Conservation (phyloP, 2,329 filamentous ascomycete species). For the Akanthomyces muscarius region DNA sequence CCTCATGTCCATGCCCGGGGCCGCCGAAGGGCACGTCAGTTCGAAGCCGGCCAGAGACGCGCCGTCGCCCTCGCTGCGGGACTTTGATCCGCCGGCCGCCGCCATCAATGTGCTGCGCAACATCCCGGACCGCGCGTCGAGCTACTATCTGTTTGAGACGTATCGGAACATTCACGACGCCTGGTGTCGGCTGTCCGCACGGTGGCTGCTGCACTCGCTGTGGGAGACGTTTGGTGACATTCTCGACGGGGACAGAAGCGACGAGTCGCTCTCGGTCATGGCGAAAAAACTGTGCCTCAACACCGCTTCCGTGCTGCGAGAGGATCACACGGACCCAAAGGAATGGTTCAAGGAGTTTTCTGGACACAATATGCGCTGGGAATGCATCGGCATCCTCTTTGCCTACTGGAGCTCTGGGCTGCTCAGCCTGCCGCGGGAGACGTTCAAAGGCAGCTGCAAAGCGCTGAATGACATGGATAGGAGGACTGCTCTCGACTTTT, state of each 20-base stretch:
- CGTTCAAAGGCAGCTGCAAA: slow-evolving; percentile 2
- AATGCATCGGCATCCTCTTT: slow-evolving; percentile 34
- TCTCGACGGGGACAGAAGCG: slow-evolving; percentile 20
- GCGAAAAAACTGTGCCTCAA: slow-evolving; percentile 32
- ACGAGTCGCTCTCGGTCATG: slow-evolving; percentile 26
- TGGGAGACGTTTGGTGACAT: slow-evolving; percentile 22
- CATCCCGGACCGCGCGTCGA: slow-evolving; percentile 16
- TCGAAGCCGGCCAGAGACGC: neutral
- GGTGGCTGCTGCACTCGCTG: slow-evolving; percentile 18
- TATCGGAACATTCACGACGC: slow-evolving; percentile 21
- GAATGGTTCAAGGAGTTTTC: slow-evolving; percentile 34
- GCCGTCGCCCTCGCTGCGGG: neutral
- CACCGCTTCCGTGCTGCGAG: slow-evolving; percentile 28
- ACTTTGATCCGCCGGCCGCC: slow-evolving; percentile 4
- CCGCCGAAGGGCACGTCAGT: neutral
- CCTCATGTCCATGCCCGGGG: slow-evolving; percentile 16
- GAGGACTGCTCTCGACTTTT: slow-evolving; percentile 21
- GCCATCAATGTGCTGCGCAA: slow-evolving; percentile 14
- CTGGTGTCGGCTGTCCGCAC: slow-evolving; percentile 20
- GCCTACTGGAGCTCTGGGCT: slow-evolving; percentile 21
- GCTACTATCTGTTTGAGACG: slow-evolving; percentile 18
- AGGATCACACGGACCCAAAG: slow-evolving; percentile 30
- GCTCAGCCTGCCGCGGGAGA: slow-evolving; percentile 10
- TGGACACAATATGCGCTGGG: slow-evolving; percentile 35
- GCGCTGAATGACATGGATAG: slow-evolving; percentile 12